These are phyloP conservation scores for Epichloe hybrida DNA, from an alignment of 2,329 filamentous ascomycete species.

Conservation along the genomic window DNA sequence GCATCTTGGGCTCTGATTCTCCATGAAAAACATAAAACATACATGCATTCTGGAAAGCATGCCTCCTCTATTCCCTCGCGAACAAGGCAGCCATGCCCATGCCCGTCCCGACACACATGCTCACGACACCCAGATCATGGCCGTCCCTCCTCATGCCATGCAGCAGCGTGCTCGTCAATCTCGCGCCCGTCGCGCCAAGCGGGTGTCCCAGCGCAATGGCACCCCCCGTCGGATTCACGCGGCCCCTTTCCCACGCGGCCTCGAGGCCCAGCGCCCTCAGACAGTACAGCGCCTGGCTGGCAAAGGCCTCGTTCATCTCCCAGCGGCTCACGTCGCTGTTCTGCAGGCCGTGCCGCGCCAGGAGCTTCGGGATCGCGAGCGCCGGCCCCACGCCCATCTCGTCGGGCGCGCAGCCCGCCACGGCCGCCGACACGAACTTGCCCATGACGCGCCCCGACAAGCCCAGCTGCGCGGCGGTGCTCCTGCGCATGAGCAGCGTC, in stretches of 20 bases:
- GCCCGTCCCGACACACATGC: constrained; percentile 80
- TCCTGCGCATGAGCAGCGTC: constrained; percentile 71
- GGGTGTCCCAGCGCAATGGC: constrained; percentile 92
- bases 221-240: constrained; percentile 88
- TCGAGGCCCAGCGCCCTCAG: constrained; percentile 56
- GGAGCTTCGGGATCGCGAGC: constrained; percentile 68
- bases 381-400: constrained; percentile 93
- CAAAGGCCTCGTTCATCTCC: constrained; percentile 86
- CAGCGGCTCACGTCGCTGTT: constrained; percentile 60
- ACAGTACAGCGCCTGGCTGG: constrained; percentile 55
- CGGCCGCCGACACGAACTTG: constrained; percentile 65
- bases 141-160: constrained; percentile 56
- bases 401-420: constrained; percentile 69
- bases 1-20: no score
- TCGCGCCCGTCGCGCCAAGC: constrained; percentile 73
- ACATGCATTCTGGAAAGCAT: no score
- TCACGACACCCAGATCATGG: constrained; percentile 69
- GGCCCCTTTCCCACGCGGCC: constrained; percentile 44
- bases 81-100: constrained; percentile 63
- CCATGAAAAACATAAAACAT: no score
- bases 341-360: constrained; percentile 52
- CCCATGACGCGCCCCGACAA: constrained; percentile 58
- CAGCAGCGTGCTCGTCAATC: constrained; percentile 61
- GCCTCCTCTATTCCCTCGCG: constrained; percentile 36
- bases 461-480: constrained; percentile 61